Evolutionary conservation across 805 yeast genomes (phyloP), one percentile per base, ranked within the genome.

Genomic region (Suhomyces xylopsoci): DNA sequence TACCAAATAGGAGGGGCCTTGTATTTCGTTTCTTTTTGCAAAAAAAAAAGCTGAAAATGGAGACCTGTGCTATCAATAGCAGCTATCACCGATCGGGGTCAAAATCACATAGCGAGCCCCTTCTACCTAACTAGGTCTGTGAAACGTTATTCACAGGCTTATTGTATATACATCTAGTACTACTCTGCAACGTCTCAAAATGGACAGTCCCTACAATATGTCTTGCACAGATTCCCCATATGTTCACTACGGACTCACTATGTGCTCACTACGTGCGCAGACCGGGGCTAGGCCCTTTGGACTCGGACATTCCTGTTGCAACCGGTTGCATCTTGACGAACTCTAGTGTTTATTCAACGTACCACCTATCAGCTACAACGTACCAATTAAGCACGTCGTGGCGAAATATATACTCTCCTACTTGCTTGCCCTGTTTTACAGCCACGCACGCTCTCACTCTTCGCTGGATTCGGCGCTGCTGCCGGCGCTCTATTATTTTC

Each of bases 331-430:
- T 17, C 14, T 38, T 38, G 42, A 17, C 42, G 42, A 38, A 17
- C 22, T n/a, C 6, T 19, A 38, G 20, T 15, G 24, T 38, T 19
- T 38, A 38, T 38, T 38, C 24, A 19, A 38, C 24, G 24, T n/a
- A 30, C 51, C 51, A 48, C 19, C 51, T 17, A 10, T 45, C 51
- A n/a, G 44, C 51, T 45, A 28, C 47, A 7, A 69, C 72, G 55
- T 61, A 70, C 36, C 62, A 48, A 53, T 72, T 73, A 8, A 72
- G 51, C 15, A 71, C 63, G 44, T 65, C 69, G 48, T 62, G 62
- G 32, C 57, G 60, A 54, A 73, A 72, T 14, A 72, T 51, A 53
- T 67, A 70, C 56, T 70, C 74, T 5, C 71, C 74, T 15, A 53
- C 54, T 15, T 59, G 67, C 12, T 24, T 44, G 8, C 56, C 53